Base-by-base conservation (phyloP, 495 filamentous ascomycete genomes). In the Talaromyces ruber region DNA sequence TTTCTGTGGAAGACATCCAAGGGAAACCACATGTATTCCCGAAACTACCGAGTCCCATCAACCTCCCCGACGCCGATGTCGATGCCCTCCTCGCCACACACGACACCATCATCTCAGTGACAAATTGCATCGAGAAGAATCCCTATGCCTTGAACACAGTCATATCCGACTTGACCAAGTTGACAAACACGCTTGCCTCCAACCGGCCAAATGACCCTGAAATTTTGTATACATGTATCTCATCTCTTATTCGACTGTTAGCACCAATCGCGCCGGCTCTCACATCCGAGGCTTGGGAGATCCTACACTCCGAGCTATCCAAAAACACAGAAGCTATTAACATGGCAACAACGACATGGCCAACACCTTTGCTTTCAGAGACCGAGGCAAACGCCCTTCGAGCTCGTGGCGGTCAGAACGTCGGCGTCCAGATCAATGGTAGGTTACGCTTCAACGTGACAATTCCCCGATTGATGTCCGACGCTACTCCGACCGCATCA, bases 191-290 rank as follows among this genome's bases (percentile, higher is more conserved):
- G 3, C 76, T 96, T 6, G 66, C 66, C 59, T 52, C 29, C 0
- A 30, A 14, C 18, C 70, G 73, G 7, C 65, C 76, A 0, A 71
- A 67, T 11, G 71, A 70, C 3, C 70, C 71, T n/a, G 62, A 67
- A 26, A 68, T 72, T 37, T 66, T 73, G 14, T 75, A 78, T 59
- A 71, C 71, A 24, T 70, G 66, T 56, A 56, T 78, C 53, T 80
- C 72, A 18, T 72, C 76, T 25, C 78, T 95, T 24, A 66, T 95
- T 30, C 81, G 82, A 16, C 83, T 96, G 72, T 73, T 92, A 64
- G 86, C 89, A 1, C 91, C 91, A 6, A 83, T 96, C 37, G 82
- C 89, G 0, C 91, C 91, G 0, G 88, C 87, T 0, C 82, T 93
- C 59, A 79, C 89, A 1, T 89, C 92, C 50, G 91, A 95, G 68